A percentile compares a stretch with the other conserved stretches of the same genome.
Evolutionary conservation across 176 grass and related monocot genomes (phyloP).

Genomic region (Oryza australiensis): DNA sequence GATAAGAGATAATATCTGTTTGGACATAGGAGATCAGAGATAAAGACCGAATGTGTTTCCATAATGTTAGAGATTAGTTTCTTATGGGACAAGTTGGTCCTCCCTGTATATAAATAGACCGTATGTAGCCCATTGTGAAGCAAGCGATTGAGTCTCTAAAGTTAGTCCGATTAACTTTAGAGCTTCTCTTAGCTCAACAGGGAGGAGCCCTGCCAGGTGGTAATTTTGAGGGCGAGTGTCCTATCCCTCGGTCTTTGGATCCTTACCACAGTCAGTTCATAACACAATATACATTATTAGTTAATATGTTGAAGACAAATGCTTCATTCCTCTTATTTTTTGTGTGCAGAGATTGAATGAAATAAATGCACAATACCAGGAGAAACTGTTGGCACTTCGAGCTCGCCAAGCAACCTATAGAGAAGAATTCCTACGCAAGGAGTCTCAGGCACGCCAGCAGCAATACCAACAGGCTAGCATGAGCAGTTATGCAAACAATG

Average conservation of each 20-base stretch:
- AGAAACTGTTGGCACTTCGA: conserved; percentile 71
- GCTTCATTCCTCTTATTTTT: conserved; percentile 31
- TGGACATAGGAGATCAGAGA: neutral
- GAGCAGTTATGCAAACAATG: conserved; percentile 53
- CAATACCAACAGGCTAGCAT: conserved; percentile 81
- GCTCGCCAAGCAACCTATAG: conserved; percentile 62
- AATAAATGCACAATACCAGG: conserved; percentile 75
- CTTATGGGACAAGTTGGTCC: neutral
- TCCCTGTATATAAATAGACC: neutral
- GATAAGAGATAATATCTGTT: neutral
- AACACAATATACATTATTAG: neutral
- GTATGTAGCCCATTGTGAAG: neutral
- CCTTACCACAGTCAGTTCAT: neutral
- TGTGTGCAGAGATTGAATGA: conserved; percentile 76
- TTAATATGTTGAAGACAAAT: conserved; percentile 10
- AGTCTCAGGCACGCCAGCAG: conserved; percentile 68
- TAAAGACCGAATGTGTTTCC: neutral
- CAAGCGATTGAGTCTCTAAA: neutral
- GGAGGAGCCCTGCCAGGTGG: neutral
- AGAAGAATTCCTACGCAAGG: conserved; percentile 82
- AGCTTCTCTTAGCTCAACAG: neutral
- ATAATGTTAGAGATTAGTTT: neutral
- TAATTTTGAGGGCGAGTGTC: neutral
- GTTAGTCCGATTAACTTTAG: neutral
- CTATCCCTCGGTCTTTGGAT: neutral